Conservation (phyloP, 2,329 filamentous ascomycete genomes). For the Beauveria rudraprayagi region DNA sequence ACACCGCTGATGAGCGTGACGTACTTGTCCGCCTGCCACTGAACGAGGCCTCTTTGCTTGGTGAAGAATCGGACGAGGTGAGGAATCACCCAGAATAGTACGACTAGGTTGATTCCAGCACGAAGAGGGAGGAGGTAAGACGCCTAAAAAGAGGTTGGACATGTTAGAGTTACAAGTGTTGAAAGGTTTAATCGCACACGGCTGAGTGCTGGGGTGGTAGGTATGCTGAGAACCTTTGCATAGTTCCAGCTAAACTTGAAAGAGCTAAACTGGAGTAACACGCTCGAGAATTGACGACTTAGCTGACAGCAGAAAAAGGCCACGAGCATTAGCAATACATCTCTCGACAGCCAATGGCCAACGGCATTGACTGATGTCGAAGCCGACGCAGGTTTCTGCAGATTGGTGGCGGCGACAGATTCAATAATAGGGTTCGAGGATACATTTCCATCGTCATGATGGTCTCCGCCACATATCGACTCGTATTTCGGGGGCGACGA, state of each 20-base stretch:
- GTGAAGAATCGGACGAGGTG: constrained; percentile 6
- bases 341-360: neutral
- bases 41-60: neutral
- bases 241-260: neutral
- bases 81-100: constrained; percentile 12
- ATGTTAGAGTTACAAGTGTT: no score
- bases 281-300: neutral
- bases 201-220: neutral
- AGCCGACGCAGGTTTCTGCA: neutral
- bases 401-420: neutral
- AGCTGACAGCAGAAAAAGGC: neutral
- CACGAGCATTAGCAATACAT: neutral
- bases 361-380: neutral
- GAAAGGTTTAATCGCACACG: neutral
- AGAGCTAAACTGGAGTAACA: neutral
- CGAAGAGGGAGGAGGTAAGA: constrained; percentile 15
- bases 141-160: constrained; percentile 7
- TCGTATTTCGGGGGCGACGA: neutral
- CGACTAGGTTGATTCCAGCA: constrained; percentile 12
- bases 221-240: neutral
- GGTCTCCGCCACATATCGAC: neutral
- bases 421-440: neutral
- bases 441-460: neutral
- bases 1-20: constrained; percentile 13
- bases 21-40: constrained; percentile 10